Conservation (phyloP, 768 basidiomycete genomes). For the Leccinum aurantiacum region DNA sequence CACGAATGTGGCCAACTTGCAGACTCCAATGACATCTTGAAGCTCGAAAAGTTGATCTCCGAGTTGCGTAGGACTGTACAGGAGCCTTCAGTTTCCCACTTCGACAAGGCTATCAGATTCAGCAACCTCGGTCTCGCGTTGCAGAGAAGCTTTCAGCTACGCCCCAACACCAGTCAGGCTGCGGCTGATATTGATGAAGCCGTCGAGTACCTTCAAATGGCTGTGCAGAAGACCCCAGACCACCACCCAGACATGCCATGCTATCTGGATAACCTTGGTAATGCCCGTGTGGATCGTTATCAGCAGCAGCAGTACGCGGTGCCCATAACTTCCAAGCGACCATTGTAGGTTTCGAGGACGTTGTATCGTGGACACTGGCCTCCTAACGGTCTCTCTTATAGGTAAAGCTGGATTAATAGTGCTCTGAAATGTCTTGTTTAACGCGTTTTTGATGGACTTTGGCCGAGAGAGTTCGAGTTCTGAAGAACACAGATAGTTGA, state of each 20-base stretch:
- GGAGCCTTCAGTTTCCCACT: not conserved
- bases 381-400: not conserved
- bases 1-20: not conserved
- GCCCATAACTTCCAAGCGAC: not conserved
- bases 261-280: not conserved
- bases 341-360: not conserved
- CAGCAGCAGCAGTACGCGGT: not conserved
- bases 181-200: not conserved
- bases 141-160: conserved; percentile 1
- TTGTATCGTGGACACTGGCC: not conserved
- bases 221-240: not conserved
- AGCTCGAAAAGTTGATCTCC: conserved; percentile 1
- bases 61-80: not conserved
- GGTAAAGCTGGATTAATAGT: not conserved
- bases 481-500: no score
- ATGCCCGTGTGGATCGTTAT: not conserved
- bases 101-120: conserved; percentile 1
- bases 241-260: not conserved
- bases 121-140: conserved; percentile 3
- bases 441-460: no score
- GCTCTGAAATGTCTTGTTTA: no score
- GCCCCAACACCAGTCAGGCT: not conserved
- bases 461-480: no score
- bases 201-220: not conserved
- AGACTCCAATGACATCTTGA: not conserved